Evolutionary conservation across 441 rosid species (phyloP).

Genomic region (Melastoma candidum): DNA sequence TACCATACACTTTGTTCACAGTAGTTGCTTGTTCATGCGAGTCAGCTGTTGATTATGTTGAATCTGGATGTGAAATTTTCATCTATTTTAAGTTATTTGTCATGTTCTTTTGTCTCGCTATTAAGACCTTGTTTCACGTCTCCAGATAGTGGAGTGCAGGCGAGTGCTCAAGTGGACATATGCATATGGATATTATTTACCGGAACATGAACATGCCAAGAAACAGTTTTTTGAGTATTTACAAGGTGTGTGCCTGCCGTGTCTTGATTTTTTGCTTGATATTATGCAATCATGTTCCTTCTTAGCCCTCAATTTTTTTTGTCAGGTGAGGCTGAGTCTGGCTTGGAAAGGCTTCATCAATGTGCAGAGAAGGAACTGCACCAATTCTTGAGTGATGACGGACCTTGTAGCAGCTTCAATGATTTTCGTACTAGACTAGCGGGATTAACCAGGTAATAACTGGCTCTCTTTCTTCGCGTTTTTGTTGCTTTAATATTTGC

Average conservation of each 20-base stretch:
- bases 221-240: slow-evolving; percentile 84
- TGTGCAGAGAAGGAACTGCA: slow-evolving; percentile 87
- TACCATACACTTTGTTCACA: too few relatives aligned
- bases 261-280: not conserved
- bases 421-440: slow-evolving; percentile 79
- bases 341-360: slow-evolving; percentile 92
- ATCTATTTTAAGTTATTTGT: not conserved
- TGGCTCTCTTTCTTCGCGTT: too few relatives aligned
- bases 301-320: too few relatives aligned
- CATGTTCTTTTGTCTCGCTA: not conserved
- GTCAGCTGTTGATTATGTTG: slow-evolving; percentile 1
- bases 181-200: slow-evolving; percentile 89
- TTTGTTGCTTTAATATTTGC: too few relatives aligned
- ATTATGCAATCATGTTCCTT: too few relatives aligned
- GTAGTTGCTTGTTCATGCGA: too few relatives aligned
- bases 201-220: slow-evolving; percentile 73
- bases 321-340: slow-evolving; percentile 92
- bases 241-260: slow-evolving; percentile 52
- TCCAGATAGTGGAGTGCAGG: slow-evolving; percentile 89
- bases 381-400: slow-evolving; percentile 39
- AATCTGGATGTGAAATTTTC: not conserved
- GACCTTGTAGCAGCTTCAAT: slow-evolving; percentile 56
- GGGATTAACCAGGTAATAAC: slow-evolving; percentile 65
- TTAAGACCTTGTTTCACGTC: not conserved
- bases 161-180: slow-evolving; percentile 97